phyloP scores from a whole-genome alignment of 805 yeast genomes.

The Ogataea nitratoaversa region DNA sequence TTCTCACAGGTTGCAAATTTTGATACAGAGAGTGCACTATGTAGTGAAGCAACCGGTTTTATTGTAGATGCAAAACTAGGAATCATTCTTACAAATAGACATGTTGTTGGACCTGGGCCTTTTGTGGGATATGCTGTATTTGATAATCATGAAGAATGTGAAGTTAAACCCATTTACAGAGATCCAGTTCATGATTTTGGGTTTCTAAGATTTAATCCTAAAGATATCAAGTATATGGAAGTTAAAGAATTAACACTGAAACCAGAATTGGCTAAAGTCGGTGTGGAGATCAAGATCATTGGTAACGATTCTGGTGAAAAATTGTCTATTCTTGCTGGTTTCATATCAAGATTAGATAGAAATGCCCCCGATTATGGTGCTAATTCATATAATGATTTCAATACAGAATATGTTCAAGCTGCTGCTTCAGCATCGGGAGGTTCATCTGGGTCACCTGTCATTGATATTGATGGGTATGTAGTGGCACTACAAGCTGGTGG shows the following conservation, averaged over 20 bases:
- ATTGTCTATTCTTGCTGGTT: constrained; percentile 82
- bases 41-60: constrained; percentile 93
- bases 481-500: constrained; percentile 96
- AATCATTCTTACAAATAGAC: constrained; percentile 84
- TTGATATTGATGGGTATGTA: constrained; percentile 79
- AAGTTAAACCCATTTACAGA: constrained; percentile 78
- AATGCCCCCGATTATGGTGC: constrained; percentile 94
- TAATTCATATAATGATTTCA: constrained; percentile 84
- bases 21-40: constrained; percentile 78
- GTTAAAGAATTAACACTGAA: constrained; percentile 60
- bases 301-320: constrained; percentile 98
- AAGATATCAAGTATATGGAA: constrained; percentile 65
- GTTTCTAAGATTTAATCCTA: constrained; percentile 73
- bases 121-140: constrained; percentile 88
- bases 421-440: constrained; percentile 97
- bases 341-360: constrained; percentile 79
- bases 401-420: constrained; percentile 91
- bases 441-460: constrained; percentile 95
- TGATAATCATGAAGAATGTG: constrained; percentile 92
- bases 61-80: constrained; percentile 83
- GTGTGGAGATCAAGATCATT: constrained; percentile 88
- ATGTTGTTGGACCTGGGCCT: constrained; percentile 95
- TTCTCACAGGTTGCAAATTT: constrained; percentile 83
- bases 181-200: constrained; percentile 98
- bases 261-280: constrained; percentile 87